A percentile compares a stretch with the other conserved stretches of the same genome.
These are phyloP conservation scores for Graphilbum ipis-grandicollis DNA, from an alignment of 2,329 filamentous ascomycete genomes.

Conservation along the genomic window DNA sequence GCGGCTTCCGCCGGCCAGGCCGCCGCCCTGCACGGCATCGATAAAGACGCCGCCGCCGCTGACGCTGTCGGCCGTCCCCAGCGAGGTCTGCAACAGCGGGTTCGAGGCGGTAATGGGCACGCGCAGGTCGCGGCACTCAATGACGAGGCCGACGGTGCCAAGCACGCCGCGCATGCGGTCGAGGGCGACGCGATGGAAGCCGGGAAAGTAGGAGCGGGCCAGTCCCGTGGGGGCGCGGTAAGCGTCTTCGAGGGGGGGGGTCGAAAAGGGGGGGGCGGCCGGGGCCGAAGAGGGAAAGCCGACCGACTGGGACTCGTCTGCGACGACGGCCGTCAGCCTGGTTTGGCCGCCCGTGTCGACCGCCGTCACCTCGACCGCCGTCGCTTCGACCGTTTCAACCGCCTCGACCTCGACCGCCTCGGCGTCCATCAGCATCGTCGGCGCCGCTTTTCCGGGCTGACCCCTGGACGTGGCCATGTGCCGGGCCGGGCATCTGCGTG, in stretches of 20 bases:
- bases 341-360: no score
- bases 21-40: neutral
- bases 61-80: conserved; percentile 32
- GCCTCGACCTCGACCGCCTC: no score
- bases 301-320: no score
- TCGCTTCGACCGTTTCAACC: no score
- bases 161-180: conserved; percentile 69
- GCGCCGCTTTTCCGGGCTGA: no score
- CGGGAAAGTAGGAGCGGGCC: conserved; percentile 81
- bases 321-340: no score
- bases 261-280: conserved; percentile 16
- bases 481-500: no score
- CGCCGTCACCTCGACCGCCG: no score
- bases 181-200: conserved; percentile 74
- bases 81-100: conserved; percentile 64
- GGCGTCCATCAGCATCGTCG: no score
- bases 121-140: conserved; percentile 90
- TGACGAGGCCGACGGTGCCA: conserved; percentile 65
- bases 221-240: conserved; percentile 58
- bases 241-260: conserved; percentile 56
- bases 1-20: neutral
- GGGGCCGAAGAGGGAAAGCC: no score
- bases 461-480: no score
- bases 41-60: neutral
- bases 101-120: conserved; percentile 82